Conservation (phyloP, 768 basidiomycete genomes). For the Clathrus columnatus region DNA sequence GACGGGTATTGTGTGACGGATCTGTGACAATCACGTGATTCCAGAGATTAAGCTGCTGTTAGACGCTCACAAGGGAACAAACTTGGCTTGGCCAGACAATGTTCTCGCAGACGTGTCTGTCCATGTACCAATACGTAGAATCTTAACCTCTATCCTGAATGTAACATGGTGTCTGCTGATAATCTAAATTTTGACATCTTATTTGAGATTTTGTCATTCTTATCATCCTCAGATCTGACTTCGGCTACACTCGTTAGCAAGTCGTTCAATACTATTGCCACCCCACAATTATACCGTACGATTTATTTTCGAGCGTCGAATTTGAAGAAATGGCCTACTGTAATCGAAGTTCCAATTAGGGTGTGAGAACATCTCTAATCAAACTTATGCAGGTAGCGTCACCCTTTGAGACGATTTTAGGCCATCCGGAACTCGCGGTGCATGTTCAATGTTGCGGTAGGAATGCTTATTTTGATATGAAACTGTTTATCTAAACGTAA, state of each 20-base stretch:
- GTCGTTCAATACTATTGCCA: slow-evolving; percentile 54
- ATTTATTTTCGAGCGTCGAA: slow-evolving; percentile 48
- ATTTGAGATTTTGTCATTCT: slow-evolving; percentile 51
- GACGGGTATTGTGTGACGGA: too few relatives aligned
- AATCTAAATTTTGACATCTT: slow-evolving; percentile 67
- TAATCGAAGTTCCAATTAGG: slow-evolving; percentile 20
- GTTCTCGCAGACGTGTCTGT: too few relatives aligned
- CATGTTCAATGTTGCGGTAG: slow-evolving; percentile 55
- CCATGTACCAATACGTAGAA: too few relatives aligned
- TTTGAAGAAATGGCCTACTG: slow-evolving; percentile 48
- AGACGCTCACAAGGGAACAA: too few relatives aligned
- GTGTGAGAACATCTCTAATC: neutral
- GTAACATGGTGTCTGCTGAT: slow-evolving; percentile 52
- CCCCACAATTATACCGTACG: slow-evolving; percentile 52
- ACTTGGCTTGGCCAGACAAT: too few relatives aligned
- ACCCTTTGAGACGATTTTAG: slow-evolving; percentile 50
- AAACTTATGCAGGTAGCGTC: slow-evolving; percentile 33
- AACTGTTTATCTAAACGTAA: slow-evolving; percentile 3
- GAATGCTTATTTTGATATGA: slow-evolving; percentile 14
- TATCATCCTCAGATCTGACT: slow-evolving; percentile 46
- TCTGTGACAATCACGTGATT: too few relatives aligned
- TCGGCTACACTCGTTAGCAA: slow-evolving; percentile 55
- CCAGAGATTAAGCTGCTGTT: neutral
- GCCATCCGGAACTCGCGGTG: slow-evolving; percentile 43
- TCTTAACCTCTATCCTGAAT: too few relatives aligned